A percentile compares a stretch with the other conserved stretches of the same genome.
These are phyloP conservation scores for Aureobasidium sp. DNA, from an alignment of 2,329 filamentous ascomycete species.

Conservation along the genomic window DNA sequence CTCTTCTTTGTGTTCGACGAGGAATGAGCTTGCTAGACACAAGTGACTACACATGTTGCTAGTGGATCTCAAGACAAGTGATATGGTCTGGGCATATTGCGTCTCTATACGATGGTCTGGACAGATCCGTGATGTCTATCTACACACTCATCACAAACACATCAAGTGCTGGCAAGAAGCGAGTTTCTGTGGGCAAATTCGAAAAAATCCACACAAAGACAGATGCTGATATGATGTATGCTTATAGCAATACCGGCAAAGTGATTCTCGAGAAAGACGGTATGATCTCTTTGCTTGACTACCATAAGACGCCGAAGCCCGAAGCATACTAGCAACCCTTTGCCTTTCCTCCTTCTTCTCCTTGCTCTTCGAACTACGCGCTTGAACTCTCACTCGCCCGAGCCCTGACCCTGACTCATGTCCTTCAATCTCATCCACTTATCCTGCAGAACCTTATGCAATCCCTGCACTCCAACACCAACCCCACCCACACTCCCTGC, in stretches of 20 bases:
- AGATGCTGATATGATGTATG: too few relatives aligned
- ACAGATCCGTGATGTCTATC: too few relatives aligned
- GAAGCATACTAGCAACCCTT: neutral
- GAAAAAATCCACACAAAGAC: too few relatives aligned
- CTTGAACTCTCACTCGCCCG: neutral
- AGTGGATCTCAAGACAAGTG: too few relatives aligned
- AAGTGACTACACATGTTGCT: too few relatives aligned
- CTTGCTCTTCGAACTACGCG: neutral
- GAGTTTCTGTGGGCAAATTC: too few relatives aligned
- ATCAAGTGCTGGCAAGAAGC: too few relatives aligned
- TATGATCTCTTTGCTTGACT: neutral
- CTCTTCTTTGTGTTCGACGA: too few relatives aligned
- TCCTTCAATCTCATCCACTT: slow-evolving; percentile 17
- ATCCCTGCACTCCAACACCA: slow-evolving; percentile 24
- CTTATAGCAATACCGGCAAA: neutral
- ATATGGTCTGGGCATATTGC: too few relatives aligned
- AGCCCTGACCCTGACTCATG: neutral
- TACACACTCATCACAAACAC: too few relatives aligned
- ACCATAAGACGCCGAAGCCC: neutral
- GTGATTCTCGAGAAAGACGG: neutral
- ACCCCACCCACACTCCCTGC: slow-evolving; percentile 50
- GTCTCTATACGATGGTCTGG: too few relatives aligned
- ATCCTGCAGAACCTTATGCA: slow-evolving; percentile 32
- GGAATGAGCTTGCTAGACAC: too few relatives aligned
- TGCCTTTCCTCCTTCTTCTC: neutral